Conservation (phyloP, 306 rosid species). For the Dryas alaskensis region DNA sequence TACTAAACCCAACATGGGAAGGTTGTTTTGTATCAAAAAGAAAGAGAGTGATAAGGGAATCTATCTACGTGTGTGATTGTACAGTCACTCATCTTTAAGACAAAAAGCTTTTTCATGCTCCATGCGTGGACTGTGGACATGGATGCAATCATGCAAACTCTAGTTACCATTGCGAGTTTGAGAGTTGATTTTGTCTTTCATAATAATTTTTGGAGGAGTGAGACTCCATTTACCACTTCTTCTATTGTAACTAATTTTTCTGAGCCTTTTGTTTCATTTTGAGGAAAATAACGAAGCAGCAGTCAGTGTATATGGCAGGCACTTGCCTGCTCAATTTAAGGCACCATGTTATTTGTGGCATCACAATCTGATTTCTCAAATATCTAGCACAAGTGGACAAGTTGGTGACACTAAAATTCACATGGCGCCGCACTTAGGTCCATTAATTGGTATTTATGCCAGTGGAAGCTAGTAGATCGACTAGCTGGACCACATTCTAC, state of each 20-base stretch:
- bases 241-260: too few species aligned
- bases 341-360: neutral
- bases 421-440: neutral
- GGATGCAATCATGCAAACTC: neutral
- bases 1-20: neutral
- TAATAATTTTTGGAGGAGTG: too few species aligned
- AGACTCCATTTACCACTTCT: too few species aligned
- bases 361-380: neutral
- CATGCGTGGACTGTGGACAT: neutral
- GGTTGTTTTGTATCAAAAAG: neutral
- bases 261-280: too few species aligned
- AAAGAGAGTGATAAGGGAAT: constrained; percentile 4
- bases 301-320: too few species aligned
- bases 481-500: constrained; percentile 23
- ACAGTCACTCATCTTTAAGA: neutral
- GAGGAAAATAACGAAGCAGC: too few species aligned
- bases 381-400: neutral
- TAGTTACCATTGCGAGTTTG: too few species aligned
- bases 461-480: constrained; percentile 9
- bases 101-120: neutral
- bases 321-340: neutral
- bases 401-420: neutral
- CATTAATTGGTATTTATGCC: neutral
- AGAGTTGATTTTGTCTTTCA: too few species aligned
- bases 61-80: neutral